Base-by-base conservation (phyloP, 2,329 filamentous ascomycete species). In the Penicillium hordei region DNA sequence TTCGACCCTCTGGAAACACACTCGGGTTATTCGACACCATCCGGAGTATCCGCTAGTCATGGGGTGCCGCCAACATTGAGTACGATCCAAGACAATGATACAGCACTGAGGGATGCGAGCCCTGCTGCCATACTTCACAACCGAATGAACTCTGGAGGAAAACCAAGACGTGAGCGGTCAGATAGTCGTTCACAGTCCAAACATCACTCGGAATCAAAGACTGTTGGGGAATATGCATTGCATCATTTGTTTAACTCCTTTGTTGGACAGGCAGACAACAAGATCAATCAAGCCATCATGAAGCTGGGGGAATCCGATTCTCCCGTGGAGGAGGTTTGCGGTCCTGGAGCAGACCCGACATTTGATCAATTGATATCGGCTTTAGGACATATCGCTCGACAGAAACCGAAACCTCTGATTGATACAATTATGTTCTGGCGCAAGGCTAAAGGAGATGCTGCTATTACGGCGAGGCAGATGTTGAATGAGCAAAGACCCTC, bases 351-450 rank as follows among this genome's bases (percentile, higher is more conserved):
- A 40, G 94, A 99, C 72, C 83, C 88, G 1, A 86, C 86, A 12
- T 99, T 99, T 71, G 94, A 99, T 74, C 93, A 97, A 76, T 85
- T 96, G 68, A 95, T 99, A 63, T 87, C 88, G 29, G 94, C 95
- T 17, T 82, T 99, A 39, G 94, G 94, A 4, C 93, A 97, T 72
- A 96, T 99, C 69, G 91, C 93, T 52, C 90, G 91, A 58, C 89
- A 93, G 65, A 96, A 95, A 71, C 95, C 95, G 5, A 97, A 96
- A 72, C 90, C 92, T 5, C 78, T 99, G 51, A 97, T 99, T 68
- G 94, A 99, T 75, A 93, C 91, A 21, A 92, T 99, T 74, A 99
- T 99, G 91, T 84, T 96, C 33, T 99, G 94, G 94, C 87, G 94
- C 55, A 97, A 97, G 75, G 90, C 86, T 63, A 97, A 97, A 78